Base-by-base conservation (phyloP, 2,329 filamentous ascomycete species). In the Microsporum audouinii region DNA sequence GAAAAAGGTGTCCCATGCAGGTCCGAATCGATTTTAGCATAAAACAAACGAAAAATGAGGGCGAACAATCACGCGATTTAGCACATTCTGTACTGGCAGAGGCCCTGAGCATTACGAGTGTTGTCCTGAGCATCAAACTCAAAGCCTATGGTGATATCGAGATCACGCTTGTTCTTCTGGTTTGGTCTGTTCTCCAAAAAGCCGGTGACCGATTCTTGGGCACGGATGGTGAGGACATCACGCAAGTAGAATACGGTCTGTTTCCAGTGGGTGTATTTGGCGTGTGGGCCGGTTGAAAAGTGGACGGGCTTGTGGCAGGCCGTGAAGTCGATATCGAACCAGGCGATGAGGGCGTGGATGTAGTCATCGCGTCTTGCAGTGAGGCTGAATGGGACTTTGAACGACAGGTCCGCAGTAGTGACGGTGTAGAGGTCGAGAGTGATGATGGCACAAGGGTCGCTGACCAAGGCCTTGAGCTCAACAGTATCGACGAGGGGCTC, bases 261-360 rank as follows among this genome's bases (percentile, higher is more conserved):
- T 80, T 99, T 99, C 94, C 94, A 99, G 82, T 99, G 94, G 17
- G 94, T 99, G 79, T 97, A 97, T 79, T 96, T 97, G 69, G 92
- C 95, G 78, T 97, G 94, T 33, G 94, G 94, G 27, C 94, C 94
- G 17, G 94, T 99, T 60, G 89, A 95, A 82, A 99, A 99, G 71
- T 87, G 85, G 72, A 99, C 91, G 36, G 91, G 89, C 83, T 97
- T 97, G 83, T 99, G 94, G 83, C 94, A 97, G 63, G 91, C 91
- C 58, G 89, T 88, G 78, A 99, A 99, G 72, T 97, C 92, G 69
- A 99, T 97, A 73, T 99, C 94, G 79, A 99, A 99, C 94, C 94
- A 99, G 8, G 92, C 88, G 68, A 99, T 95, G 61, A 99, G 80
- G 61, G 94, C 94, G 76, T 99, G 94, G 71, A 97, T 83, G 77